Percentiles rank a stretch among this genome's conserved stretches.
phyloP scores from a whole-genome alignment of 2,329 filamentous ascomycete species.

The Fusarium clavum region DNA sequence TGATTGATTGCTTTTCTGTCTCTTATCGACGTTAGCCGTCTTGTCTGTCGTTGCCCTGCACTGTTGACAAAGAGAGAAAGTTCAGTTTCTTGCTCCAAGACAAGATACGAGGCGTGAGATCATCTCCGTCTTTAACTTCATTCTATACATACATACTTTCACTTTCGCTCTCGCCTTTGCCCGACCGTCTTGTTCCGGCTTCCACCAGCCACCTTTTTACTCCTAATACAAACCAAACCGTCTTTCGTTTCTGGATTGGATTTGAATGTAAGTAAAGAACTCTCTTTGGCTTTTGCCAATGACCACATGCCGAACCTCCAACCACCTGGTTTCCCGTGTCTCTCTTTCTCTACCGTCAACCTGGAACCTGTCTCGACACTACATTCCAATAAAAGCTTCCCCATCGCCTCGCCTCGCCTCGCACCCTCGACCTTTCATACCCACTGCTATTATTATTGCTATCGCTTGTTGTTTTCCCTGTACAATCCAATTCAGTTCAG shows the following conservation, averaged over 20 bases:
- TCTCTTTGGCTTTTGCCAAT: constrained; percentile 42
- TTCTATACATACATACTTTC: constrained; percentile 34
- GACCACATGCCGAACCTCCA: constrained; percentile 47
- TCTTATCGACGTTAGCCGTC: background rate
- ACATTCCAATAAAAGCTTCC: constrained; percentile 37
- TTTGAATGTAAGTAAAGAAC: constrained; percentile 53
- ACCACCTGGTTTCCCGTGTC: constrained; percentile 43
- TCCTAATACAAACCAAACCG: constrained; percentile 44
- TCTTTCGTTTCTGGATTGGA: constrained; percentile 45
- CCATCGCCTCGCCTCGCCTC: constrained; percentile 9
- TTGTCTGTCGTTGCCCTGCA: constrained; percentile 16
- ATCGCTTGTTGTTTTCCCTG: constrained; percentile 11
- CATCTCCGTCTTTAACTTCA: constrained; percentile 18
- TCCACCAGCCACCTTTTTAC: constrained; percentile 42
- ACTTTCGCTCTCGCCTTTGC: constrained; percentile 37
- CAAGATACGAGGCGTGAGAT: constrained; percentile 14
- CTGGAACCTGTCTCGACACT: constrained; percentile 20
- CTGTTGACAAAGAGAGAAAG: constrained; percentile 5
- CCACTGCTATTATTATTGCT: constrained; percentile 8
- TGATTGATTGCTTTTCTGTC: constrained; percentile 33
- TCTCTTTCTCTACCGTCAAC: constrained; percentile 2
- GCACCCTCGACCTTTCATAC: constrained; percentile 18
- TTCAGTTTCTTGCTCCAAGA: constrained; percentile 2
- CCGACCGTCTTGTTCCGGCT: constrained; percentile 40
- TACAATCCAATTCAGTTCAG: background rate